Base-by-base conservation (phyloP, 2,329 filamentous ascomycete species). In the Alternaria burnsii region DNA sequence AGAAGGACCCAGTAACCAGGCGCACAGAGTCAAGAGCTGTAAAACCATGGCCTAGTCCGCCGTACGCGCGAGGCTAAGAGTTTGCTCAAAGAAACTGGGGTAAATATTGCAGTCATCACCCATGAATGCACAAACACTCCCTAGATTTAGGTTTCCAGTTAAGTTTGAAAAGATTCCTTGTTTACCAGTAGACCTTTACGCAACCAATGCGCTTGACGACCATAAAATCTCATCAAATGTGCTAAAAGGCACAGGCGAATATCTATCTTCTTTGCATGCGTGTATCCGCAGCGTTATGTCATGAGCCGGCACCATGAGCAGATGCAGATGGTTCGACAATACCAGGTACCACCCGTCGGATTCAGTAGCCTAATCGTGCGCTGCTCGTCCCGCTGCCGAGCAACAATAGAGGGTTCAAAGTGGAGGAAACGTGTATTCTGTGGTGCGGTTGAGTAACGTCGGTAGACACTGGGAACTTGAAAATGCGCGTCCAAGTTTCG, bases 1-100 rank as follows among this genome's bases (percentile, higher is more conserved):
- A n/a, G 32, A 12, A 43, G 14, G 28, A 30, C 52, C 58, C 52
- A 22, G 24, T n/a, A 40, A 42, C 46, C 58, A 42, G 58, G 58
- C 26, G 30, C 47, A 36, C 38, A 52, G 30, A 26, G 22, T 32
- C n/a, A 22, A 22, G 24, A 18, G 22, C 26, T 36, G 36, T 28
- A 40, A 43, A 24, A 38, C n/a, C 26, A 24, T 30, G 28, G 40
- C n/a, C 18, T 42, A 9, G 26, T 53, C 18, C 9, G 20, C 32
- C 14, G 22, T 40, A 34, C n/a, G 34, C 43, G 22, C 43, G 44
- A 20, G 32, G 43, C 22, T 7, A 55, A 26, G 32, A 14, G 6
- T 16, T 22, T 47, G n/a, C 42, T 46, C 28, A 22, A 40, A 10
- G n/a, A 47, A 18, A 20, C n/a, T 7, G 30, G 18, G 43, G 32